Percentiles rank a stretch among this genome's conserved stretches.
phyloP scores from a whole-genome alignment of 2,329 filamentous ascomycete genomes.

The Claviceps sp. region DNA sequence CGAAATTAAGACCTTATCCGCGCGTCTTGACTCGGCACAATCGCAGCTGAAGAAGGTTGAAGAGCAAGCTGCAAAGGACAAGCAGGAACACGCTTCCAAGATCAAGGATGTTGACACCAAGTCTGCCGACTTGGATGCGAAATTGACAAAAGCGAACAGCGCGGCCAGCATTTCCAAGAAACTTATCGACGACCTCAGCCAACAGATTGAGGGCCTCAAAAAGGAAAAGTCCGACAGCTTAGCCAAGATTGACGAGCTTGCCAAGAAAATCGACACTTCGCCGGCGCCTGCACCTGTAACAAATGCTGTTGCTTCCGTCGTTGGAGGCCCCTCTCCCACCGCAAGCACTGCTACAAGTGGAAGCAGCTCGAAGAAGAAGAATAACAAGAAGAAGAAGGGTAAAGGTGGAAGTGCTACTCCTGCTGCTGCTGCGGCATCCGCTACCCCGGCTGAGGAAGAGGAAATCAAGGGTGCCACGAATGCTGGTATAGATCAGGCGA shows the following conservation, averaged over 20 bases:
- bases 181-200: slow-evolving; percentile 23
- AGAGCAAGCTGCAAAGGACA: slow-evolving; percentile 20
- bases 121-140: slow-evolving; percentile 24
- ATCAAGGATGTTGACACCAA: slow-evolving; percentile 24
- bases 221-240: slow-evolving; percentile 19
- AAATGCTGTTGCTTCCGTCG: slow-evolving; percentile 10
- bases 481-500: neutral
- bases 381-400: slow-evolving; percentile 86
- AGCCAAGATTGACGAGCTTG: slow-evolving; percentile 26
- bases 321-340: slow-evolving; percentile 10
- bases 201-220: slow-evolving; percentile 23
- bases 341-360: slow-evolving; percentile 10
- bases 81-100: slow-evolving; percentile 17
- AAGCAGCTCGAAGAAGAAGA: slow-evolving; percentile 42
- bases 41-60: slow-evolving; percentile 32
- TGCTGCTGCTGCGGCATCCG: slow-evolving; percentile 12
- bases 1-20: slow-evolving; percentile 36
- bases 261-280: slow-evolving; percentile 26
- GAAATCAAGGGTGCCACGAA: slow-evolving; percentile 2
- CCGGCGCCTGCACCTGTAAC: slow-evolving; percentile 10
- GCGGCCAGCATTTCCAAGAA: slow-evolving; percentile 29
- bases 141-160: slow-evolving; percentile 25
- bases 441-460: slow-evolving; percentile 23
- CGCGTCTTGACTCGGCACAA: slow-evolving; percentile 30
- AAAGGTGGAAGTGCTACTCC: slow-evolving; percentile 35